These are phyloP conservation scores for Apiospora malaysiana DNA, from an alignment of 2,329 filamentous ascomycete species.

Conservation along the genomic window DNA sequence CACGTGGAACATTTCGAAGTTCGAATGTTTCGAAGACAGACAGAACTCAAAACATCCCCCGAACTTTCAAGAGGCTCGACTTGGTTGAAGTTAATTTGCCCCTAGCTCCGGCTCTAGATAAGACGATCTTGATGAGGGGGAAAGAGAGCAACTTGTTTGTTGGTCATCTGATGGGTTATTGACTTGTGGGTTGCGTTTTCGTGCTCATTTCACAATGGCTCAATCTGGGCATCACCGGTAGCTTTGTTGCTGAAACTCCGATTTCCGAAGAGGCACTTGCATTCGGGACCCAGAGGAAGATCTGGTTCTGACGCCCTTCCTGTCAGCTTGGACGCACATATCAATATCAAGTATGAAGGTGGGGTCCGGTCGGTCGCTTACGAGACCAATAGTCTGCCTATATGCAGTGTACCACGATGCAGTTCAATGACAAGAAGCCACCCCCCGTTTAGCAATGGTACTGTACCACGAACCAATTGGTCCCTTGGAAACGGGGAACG, in stretches of 20 bases:
- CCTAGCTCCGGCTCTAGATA: conserved; percentile 4
- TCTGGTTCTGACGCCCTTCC: not conserved
- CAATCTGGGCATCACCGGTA: not conserved
- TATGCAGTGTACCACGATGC: not conserved
- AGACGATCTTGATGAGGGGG: conserved; percentile 6
- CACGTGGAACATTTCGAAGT: conserved; percentile 16
- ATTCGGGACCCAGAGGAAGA: too few relatives aligned
- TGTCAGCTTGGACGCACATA: not conserved
- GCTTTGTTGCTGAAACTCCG: not conserved
- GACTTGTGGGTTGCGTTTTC: not conserved
- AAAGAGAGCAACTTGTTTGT: not conserved
- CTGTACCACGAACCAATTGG: too few relatives aligned
- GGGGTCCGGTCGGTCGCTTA: not conserved
- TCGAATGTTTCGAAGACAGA: not conserved
- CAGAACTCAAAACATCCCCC: conserved; percentile 7
- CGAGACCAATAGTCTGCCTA: not conserved
- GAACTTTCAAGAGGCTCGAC: not conserved
- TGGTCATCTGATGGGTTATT: conserved; percentile 7
- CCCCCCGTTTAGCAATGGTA: not conserved
- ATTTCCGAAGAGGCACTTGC: not conserved
- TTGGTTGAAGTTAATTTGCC: not conserved
- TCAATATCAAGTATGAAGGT: not conserved
- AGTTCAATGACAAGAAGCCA: not conserved
- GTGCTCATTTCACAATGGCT: not conserved
- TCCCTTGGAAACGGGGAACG: too few relatives aligned